A percentile compares a stretch with the other conserved stretches of the same genome.
Conservation (phyloP, 345 rosid species). For the Eucalyptus paniculata region DNA sequence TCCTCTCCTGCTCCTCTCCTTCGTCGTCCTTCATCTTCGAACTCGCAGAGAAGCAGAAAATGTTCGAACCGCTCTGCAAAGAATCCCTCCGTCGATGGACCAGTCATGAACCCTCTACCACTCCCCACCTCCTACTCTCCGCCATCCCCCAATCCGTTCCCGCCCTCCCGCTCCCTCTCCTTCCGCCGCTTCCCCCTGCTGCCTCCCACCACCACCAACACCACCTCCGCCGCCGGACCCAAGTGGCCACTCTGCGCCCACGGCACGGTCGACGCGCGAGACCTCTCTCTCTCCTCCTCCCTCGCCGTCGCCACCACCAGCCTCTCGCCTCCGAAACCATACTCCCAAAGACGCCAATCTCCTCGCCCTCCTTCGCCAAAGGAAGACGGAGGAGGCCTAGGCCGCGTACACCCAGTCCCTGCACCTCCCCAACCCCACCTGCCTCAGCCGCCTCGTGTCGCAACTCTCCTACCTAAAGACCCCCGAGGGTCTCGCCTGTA, state of each 20-base stretch:
- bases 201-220: background rate
- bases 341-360: slow-evolving; percentile 44
- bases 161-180: background rate
- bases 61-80: background rate
- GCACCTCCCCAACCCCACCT: slow-evolving; percentile 64
- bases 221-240: background rate
- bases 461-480: slow-evolving; percentile 66
- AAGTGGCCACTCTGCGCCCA: slow-evolving; percentile 9
- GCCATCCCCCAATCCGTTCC: background rate
- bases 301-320: background rate
- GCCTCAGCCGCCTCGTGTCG: slow-evolving; percentile 86
- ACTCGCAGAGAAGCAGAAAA: background rate
- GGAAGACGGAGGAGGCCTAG: slow-evolving; percentile 83
- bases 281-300: slow-evolving; percentile 5
- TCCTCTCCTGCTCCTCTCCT: background rate
- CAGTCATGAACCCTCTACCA: slow-evolving; percentile 42
- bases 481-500: slow-evolving; percentile 36
- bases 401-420: slow-evolving; percentile 31
- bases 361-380: slow-evolving; percentile 58
- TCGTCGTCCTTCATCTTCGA: background rate
- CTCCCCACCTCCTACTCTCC: slow-evolving; percentile 21
- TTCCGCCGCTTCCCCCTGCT: slow-evolving; percentile 10
- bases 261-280: slow-evolving; percentile 12
- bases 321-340: background rate
- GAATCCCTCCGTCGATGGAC: slow-evolving; percentile 15